Conservation (phyloP, 768 basidiomycete genomes). For the Collybia sordida region DNA sequence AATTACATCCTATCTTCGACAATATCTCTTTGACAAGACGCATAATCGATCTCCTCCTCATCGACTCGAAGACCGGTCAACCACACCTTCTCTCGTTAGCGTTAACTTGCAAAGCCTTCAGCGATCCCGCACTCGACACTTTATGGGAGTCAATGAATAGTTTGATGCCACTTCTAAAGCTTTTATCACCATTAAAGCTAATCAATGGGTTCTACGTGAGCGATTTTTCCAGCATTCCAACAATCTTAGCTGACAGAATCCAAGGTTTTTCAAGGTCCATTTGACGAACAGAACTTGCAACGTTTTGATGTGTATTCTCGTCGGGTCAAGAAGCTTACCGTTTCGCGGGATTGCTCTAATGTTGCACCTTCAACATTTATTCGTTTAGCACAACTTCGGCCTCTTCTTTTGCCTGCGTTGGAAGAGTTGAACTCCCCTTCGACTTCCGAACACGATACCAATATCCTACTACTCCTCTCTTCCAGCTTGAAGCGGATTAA, state of each 20-base stretch:
- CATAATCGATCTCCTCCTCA: no score
- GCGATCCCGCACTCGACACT: conserved; percentile 7
- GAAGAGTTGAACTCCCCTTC: background rate
- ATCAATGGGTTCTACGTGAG: conserved; percentile 9
- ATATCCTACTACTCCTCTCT: conserved; percentile 4
- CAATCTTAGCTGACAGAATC: background rate
- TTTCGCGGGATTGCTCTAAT: background rate
- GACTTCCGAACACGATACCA: background rate
- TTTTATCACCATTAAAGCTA: conserved; percentile 4
- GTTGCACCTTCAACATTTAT: background rate
- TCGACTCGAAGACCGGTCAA: no score
- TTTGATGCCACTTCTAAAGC: conserved; percentile 7
- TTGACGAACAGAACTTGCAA: conserved; percentile 1
- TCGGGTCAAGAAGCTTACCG: background rate
- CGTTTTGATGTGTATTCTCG: conserved; percentile 1
- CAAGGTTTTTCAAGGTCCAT: conserved; percentile 4
- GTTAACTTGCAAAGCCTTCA: conserved; percentile 9
- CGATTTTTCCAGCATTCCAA: background rate
- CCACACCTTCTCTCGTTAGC: conserved; percentile 4
- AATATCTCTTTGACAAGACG: no score
- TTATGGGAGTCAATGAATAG: conserved; percentile 9
- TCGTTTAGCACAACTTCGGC: background rate
- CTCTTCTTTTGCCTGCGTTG: conserved; percentile 4
- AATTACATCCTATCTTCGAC: no score
- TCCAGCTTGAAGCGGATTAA: background rate